Percentiles rank a stretch among this genome's conserved stretches.
These are phyloP conservation scores for Suillus alpinus DNA, from an alignment of 768 basidiomycete genomes.

Conservation along the genomic window DNA sequence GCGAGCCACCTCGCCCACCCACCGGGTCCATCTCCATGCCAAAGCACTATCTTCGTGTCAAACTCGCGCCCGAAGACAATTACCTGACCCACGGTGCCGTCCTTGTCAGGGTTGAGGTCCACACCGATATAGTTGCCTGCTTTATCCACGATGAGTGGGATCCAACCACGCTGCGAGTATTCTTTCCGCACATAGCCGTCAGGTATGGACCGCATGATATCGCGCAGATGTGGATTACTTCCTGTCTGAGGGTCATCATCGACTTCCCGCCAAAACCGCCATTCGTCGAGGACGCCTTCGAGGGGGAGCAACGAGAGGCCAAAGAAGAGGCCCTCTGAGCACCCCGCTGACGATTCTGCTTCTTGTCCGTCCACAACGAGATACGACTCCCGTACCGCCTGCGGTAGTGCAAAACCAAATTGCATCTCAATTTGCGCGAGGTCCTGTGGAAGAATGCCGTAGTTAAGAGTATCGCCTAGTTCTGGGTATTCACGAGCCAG, in stretches of 20 bases:
- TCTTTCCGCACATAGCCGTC: conserved; percentile 83
- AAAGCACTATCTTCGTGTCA: conserved; percentile 95
- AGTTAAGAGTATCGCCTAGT: conserved; percentile 92
- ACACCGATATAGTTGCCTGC: conserved; percentile 96
- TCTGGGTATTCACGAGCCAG: conserved; percentile 88
- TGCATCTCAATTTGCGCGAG: conserved; percentile 80
- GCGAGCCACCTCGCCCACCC: conserved; percentile 98
- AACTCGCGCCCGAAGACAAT: conserved; percentile 99
- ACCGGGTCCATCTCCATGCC: conserved; percentile 82
- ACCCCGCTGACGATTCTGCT: conserved; percentile 82
- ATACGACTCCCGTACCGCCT: conserved; percentile 89
- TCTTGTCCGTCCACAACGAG: conserved; percentile 90
- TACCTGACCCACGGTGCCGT: conserved; percentile 83
- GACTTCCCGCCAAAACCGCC: conserved; percentile 94
- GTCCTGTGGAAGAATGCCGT: conserved; percentile 78
- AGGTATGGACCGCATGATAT: conserved; percentile 86
- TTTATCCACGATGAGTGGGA: conserved; percentile 91
- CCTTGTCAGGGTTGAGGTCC: conserved; percentile 83
- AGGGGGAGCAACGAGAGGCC: conserved; percentile 91
- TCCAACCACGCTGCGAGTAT: conserved; percentile 95
- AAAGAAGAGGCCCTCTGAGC: conserved; percentile 90
- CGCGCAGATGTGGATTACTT: conserved; percentile 66
- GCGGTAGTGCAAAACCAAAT: conserved; percentile 81
- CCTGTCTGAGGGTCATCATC: conserved; percentile 87
- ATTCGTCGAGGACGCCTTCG: conserved; percentile 92